Conservation (phyloP, 495 filamentous ascomycete species). For the Bombardia bombarda region DNA sequence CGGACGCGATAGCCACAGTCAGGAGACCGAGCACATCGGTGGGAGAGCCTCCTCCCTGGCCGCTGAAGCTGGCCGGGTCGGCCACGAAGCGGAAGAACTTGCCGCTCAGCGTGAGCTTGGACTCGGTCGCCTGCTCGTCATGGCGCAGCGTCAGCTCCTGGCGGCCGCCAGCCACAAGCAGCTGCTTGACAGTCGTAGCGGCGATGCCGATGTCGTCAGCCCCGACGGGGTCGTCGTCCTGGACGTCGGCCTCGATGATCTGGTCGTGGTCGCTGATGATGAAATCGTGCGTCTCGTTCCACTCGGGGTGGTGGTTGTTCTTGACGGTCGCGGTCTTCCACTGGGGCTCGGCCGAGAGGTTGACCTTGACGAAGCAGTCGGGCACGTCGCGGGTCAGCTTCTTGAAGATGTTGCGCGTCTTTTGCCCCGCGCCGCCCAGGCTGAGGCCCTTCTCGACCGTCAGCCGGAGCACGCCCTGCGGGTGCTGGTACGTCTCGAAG, state of each 20-base stretch:
- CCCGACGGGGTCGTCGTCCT: conserved; percentile 29
- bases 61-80: conserved; percentile 18
- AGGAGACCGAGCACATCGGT: conserved; percentile 22
- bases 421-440: conserved; percentile 2
- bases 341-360: conserved; percentile 25
- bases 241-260: conserved; percentile 24
- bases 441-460: conserved; percentile 27
- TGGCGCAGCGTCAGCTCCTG: conserved; percentile 26
- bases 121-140: conserved; percentile 23
- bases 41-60: conserved; percentile 6
- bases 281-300: conserved; percentile 36
- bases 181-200: conserved; percentile 25
- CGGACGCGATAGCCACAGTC: conserved; percentile 30
- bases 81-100: conserved; percentile 28
- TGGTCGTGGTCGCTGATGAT: conserved; percentile 31
- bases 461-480: conserved; percentile 30
- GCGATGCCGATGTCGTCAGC: conserved; percentile 35
- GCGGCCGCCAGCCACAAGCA: conserved; percentile 24
- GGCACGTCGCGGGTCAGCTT: conserved; percentile 25
- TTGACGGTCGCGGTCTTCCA: conserved; percentile 29
- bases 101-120: conserved; percentile 21
- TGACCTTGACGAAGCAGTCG: conserved; percentile 33
- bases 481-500: conserved; percentile 34
- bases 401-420: conserved; percentile 18
- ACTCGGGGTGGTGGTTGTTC: conserved; percentile 29